Evolutionary conservation across 163 green algal genomes (phyloP).

Genomic region (Scenedesmus sp.): DNA sequence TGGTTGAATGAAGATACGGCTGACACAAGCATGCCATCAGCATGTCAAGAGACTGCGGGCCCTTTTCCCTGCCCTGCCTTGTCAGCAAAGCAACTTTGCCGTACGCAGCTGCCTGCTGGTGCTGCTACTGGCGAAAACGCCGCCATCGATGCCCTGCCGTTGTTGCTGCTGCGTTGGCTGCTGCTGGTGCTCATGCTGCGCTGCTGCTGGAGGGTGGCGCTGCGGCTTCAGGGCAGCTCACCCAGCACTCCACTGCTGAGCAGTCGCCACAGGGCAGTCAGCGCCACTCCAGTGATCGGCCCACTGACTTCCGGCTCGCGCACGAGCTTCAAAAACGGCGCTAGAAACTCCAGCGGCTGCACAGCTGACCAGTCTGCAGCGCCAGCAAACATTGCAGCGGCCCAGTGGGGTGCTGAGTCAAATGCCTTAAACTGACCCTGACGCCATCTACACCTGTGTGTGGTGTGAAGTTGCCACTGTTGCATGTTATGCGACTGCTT

Average conservation of each 20-base stretch:
- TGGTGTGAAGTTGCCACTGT: too few species aligned
- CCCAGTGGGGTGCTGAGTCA: not conserved
- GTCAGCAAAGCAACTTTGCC: not conserved
- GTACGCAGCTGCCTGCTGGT: not conserved
- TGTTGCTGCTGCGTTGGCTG: not conserved
- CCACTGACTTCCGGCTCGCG: constrained; percentile 91
- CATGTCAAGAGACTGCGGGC: not conserved
- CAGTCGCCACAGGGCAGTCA: constrained; percentile 87
- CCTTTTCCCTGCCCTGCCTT: not conserved
- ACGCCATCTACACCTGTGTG: too few species aligned
- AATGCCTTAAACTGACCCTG: not conserved
- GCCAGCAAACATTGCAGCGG: not conserved
- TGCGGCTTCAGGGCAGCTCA: not conserved
- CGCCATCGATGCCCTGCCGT: not conserved
- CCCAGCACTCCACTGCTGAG: constrained; percentile 81
- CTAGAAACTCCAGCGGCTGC: constrained; percentile 88
- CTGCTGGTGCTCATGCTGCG: constrained; percentile 10
- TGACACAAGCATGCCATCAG: not conserved
- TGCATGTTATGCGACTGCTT: not conserved
- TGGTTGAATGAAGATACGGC: not conserved
- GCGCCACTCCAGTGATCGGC: constrained; percentile 90
- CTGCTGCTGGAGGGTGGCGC: too few species aligned
- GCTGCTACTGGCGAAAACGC: not conserved
- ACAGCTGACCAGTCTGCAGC: constrained; percentile 80
- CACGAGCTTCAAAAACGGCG: constrained; percentile 94